Evolutionary conservation across 768 basidiomycete genomes (phyloP).

Genomic region (Collybia sordida): DNA sequence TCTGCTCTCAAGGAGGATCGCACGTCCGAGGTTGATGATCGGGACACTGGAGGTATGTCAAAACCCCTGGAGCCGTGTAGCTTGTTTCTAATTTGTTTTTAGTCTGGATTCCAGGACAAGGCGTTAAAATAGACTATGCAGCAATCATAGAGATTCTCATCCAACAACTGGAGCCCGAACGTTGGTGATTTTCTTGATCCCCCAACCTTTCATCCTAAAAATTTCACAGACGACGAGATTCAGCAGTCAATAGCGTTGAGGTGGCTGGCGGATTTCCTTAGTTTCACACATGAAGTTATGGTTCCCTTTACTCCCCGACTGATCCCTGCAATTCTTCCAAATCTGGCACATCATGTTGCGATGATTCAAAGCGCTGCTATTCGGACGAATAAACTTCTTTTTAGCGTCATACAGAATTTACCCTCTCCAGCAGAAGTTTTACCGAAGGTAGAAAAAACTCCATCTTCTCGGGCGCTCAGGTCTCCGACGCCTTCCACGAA

Average conservation of each 20-base stretch:
- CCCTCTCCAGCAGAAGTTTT: slow-evolving; percentile 66
- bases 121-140: slow-evolving; percentile 86
- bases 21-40: slow-evolving; percentile 48
- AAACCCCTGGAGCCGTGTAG: slow-evolving; percentile 2
- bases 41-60: slow-evolving; percentile 62
- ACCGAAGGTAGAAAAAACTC: slow-evolving; percentile 28
- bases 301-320: slow-evolving; percentile 93
- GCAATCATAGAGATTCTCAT: slow-evolving; percentile 94
- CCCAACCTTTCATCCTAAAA: slow-evolving; percentile 2
- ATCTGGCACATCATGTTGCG: slow-evolving; percentile 87
- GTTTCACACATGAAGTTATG: slow-evolving; percentile 88
- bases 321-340: slow-evolving; percentile 89
- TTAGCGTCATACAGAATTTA: slow-evolving; percentile 81
- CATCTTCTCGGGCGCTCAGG: slow-evolving; percentile 37
- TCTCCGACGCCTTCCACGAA: slow-evolving; percentile 59
- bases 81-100: slow-evolving; percentile 9
- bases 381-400: slow-evolving; percentile 83
- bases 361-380: slow-evolving; percentile 88
- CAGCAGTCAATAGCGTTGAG: slow-evolving; percentile 92
- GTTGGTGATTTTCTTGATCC: slow-evolving; percentile 42
- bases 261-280: slow-evolving; percentile 91
- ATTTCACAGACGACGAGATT: slow-evolving; percentile 81
- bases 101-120: slow-evolving; percentile 95
- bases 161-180: slow-evolving; percentile 79
- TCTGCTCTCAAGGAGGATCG: slow-evolving; percentile 41